Evolutionary conservation across 2,329 filamentous ascomycete genomes (phyloP).

Genomic region (Cercospora zeina): DNA sequence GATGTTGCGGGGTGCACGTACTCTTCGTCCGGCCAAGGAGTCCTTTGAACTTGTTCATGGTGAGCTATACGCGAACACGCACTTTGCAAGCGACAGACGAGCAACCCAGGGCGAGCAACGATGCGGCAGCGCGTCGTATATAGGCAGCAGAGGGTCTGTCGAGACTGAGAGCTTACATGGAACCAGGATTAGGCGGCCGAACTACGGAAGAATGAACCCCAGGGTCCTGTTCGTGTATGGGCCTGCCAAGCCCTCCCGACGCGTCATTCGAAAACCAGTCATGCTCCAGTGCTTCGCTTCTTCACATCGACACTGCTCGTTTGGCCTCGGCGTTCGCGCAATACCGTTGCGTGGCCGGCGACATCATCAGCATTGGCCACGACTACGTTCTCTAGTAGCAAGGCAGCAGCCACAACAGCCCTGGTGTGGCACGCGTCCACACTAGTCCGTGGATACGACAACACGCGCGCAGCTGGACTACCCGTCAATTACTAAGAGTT

Average conservation of each 20-base stretch:
- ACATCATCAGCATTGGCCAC: background rate
- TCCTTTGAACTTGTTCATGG: constrained; percentile 22
- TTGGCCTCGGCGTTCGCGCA: constrained; percentile 8
- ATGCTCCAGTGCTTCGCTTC: too few species aligned
- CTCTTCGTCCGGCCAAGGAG: constrained; percentile 19
- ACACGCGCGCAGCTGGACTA: too few species aligned
- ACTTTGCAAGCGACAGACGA: constrained; percentile 2
- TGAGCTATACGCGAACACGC: background rate
- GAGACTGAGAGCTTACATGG: constrained; percentile 7
- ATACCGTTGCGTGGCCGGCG: background rate
- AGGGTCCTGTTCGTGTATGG: background rate
- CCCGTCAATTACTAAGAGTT: background rate
- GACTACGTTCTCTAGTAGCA: background rate
- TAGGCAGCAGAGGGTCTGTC: constrained; percentile 4
- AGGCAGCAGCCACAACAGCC: constrained; percentile 8
- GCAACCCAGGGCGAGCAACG: background rate
- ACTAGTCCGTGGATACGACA: background rate
- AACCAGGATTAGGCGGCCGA: background rate
- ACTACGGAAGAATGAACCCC: background rate
- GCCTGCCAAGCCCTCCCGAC: constrained; percentile 5
- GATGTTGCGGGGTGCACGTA: background rate
- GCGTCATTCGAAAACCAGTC: background rate
- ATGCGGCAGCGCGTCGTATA: background rate
- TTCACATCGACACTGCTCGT: background rate
- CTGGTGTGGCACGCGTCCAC: background rate